Conservation (phyloP, 2,329 filamentous ascomycete genomes). For the Sclerotinia glacialis region DNA sequence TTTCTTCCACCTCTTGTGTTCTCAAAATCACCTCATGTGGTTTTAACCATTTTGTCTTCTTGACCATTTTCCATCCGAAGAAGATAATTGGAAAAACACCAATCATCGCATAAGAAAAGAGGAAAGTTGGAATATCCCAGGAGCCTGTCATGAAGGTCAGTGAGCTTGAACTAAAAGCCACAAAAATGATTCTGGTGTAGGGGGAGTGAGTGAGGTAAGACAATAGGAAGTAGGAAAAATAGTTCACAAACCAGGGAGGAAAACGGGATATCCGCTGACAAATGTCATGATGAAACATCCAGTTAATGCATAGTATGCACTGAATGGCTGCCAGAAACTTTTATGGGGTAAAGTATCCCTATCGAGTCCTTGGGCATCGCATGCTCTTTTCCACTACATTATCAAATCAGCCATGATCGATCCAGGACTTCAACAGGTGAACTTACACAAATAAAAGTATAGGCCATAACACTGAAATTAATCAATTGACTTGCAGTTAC, state of each 20-base stretch:
- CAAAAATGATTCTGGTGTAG: background rate
- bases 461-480: slow-evolving; percentile 52
- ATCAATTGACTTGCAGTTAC: slow-evolving; percentile 53
- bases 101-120: slow-evolving; percentile 60
- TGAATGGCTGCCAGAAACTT: slow-evolving; percentile 55
- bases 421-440: background rate
- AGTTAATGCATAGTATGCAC: slow-evolving; percentile 51
- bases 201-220: too few relatives aligned
- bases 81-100: slow-evolving; percentile 58
- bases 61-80: slow-evolving; percentile 58
- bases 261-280: slow-evolving; percentile 60
- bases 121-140: slow-evolving; percentile 60
- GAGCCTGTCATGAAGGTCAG: slow-evolving; percentile 31
- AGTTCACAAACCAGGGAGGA: slow-evolving; percentile 45
- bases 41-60: slow-evolving; percentile 53
- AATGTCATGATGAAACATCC: slow-evolving; percentile 58
- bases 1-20: slow-evolving; percentile 54
- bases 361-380: slow-evolving; percentile 46
- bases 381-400: slow-evolving; percentile 51
- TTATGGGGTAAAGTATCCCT: slow-evolving; percentile 48
- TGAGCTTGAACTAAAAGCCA: background rate
- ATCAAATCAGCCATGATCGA: background rate
- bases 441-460: slow-evolving; percentile 48
- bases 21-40: slow-evolving; percentile 54
- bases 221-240: background rate